Evolutionary conservation across 768 basidiomycete species (phyloP).

Genomic region (Tylopilus vinaceipallidus): DNA sequence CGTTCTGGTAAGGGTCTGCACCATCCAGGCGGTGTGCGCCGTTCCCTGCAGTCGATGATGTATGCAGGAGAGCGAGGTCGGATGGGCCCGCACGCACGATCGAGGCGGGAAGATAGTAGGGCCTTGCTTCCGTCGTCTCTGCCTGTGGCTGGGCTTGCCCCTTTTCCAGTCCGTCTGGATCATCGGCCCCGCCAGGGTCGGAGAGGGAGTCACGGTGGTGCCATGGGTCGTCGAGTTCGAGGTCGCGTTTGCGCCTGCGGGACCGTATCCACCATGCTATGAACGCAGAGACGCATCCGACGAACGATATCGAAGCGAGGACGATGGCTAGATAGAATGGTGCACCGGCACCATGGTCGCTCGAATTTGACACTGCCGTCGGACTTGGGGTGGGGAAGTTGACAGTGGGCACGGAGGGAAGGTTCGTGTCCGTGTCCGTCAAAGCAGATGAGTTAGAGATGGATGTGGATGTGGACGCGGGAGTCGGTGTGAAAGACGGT

Average conservation of each 20-base stretch:
- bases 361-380: conserved; percentile 19
- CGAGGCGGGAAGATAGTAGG: conserved; percentile 25
- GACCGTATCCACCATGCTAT: conserved; percentile 49
- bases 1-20: background rate
- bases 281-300: conserved; percentile 46
- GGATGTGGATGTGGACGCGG: conserved; percentile 10
- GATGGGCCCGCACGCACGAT: conserved; percentile 18
- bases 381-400: conserved; percentile 24
- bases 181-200: background rate
- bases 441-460: conserved; percentile 1
- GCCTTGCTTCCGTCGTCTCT: conserved; percentile 19
- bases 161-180: conserved; percentile 8
- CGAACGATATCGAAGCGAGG: conserved; percentile 44
- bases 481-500: conserved; percentile 1
- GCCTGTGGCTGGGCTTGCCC: background rate
- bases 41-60: conserved; percentile 4
- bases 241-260: conserved; percentile 35
- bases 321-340: conserved; percentile 51
- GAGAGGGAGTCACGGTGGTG: conserved; percentile 31
- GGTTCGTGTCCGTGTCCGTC: conserved; percentile 18
- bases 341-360: conserved; percentile 28
- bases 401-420: conserved; percentile 25
- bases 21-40: background rate
- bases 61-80: conserved; percentile 17
- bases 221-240: conserved; percentile 31